These are phyloP conservation scores for Emmonsiellopsis sp. DNA, from an alignment of 2,329 filamentous ascomycete species.

Conservation along the genomic window DNA sequence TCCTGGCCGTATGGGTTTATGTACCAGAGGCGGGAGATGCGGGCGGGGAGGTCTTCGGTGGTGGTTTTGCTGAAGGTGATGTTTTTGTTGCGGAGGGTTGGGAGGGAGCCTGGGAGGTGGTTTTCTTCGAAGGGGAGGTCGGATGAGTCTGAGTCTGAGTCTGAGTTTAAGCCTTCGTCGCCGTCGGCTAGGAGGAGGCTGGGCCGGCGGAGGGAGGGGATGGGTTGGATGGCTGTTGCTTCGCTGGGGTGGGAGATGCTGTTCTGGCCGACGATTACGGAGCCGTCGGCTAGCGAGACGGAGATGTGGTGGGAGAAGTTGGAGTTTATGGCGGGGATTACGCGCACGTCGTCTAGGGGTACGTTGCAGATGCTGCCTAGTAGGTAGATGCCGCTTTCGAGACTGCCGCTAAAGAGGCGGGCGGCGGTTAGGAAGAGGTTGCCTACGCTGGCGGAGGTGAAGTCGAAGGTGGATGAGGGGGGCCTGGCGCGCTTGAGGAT, in stretches of 20 bases:
- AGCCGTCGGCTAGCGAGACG: slow-evolving; percentile 67
- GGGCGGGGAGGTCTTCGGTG: slow-evolving; percentile 68
- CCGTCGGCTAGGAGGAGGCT: slow-evolving; percentile 27
- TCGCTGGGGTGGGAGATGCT: slow-evolving; percentile 77
- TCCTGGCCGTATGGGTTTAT: slow-evolving; percentile 99
- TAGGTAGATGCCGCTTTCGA: slow-evolving; percentile 87
- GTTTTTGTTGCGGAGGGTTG: slow-evolving; percentile 68
- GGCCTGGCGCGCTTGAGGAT: slow-evolving; percentile 66
- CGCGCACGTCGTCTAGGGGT: slow-evolving; percentile 58
- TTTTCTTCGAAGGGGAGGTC: slow-evolving; percentile 32
- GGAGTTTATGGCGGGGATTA: slow-evolving; percentile 84
- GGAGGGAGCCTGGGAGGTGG: slow-evolving; percentile 56
- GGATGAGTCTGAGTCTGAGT: slow-evolving; percentile 21
- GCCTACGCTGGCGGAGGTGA: slow-evolving; percentile 64
- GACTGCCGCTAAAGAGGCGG: slow-evolving; percentile 81
- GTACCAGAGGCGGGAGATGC: slow-evolving; percentile 84
- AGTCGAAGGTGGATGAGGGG: slow-evolving; percentile 65
- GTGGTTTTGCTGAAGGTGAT: slow-evolving; percentile 73
- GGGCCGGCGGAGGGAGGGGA: slow-evolving; percentile 21
- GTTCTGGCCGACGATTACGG: slow-evolving; percentile 80
- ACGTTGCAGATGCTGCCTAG: slow-evolving; percentile 81
- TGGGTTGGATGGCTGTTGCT: slow-evolving; percentile 43
- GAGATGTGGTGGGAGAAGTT: slow-evolving; percentile 95
- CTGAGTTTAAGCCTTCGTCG: slow-evolving; percentile 12
- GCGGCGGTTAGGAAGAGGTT: slow-evolving; percentile 78